These are phyloP conservation scores for Eustoma russellianum DNA, from an alignment of 257 asterid genomes.

Conservation along the genomic window DNA sequence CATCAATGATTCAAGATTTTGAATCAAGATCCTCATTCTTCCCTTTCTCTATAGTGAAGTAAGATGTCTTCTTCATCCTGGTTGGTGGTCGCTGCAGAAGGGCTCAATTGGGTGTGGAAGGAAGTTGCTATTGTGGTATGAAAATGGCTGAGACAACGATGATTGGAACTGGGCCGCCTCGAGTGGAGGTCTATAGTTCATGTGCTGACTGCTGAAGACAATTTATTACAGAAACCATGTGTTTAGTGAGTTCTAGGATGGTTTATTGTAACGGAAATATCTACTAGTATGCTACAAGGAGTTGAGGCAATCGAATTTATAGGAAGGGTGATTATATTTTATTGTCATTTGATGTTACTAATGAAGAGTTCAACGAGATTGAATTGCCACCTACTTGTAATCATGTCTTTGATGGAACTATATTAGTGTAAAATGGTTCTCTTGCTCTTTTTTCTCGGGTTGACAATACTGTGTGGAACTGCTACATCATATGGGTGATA, in stretches of 20 bases:
- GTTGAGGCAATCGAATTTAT: background rate
- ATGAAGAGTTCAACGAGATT: constrained; percentile 5
- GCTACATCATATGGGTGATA: constrained; percentile 10
- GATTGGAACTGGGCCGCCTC: constrained; percentile 4
- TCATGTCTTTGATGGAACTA: background rate
- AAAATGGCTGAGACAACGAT: too few relatives aligned
- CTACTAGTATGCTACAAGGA: constrained; percentile 3
- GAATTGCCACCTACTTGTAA: background rate
- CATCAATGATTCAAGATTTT: too few relatives aligned
- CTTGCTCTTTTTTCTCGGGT: constrained; percentile 8
- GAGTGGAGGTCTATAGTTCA: constrained; percentile 7
- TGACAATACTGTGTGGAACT: background rate
- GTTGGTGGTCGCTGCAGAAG: too few relatives aligned
- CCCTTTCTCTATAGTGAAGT: too few relatives aligned
- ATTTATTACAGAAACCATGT: constrained; percentile 3
- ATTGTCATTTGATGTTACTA: constrained; percentile 6
- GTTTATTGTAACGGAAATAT: constrained; percentile 10
- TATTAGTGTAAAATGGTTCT: constrained; percentile 7
- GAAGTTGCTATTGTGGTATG: too few relatives aligned
- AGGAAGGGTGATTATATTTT: background rate
- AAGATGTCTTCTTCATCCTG: too few relatives aligned
- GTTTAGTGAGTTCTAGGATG: background rate
- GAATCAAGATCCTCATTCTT: too few relatives aligned
- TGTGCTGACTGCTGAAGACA: background rate
- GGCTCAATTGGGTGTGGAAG: too few relatives aligned